A percentile compares a stretch with the other conserved stretches of the same genome.
Conservation (phyloP, 495 filamentous ascomycete species). For the Xylaria castorea region DNA sequence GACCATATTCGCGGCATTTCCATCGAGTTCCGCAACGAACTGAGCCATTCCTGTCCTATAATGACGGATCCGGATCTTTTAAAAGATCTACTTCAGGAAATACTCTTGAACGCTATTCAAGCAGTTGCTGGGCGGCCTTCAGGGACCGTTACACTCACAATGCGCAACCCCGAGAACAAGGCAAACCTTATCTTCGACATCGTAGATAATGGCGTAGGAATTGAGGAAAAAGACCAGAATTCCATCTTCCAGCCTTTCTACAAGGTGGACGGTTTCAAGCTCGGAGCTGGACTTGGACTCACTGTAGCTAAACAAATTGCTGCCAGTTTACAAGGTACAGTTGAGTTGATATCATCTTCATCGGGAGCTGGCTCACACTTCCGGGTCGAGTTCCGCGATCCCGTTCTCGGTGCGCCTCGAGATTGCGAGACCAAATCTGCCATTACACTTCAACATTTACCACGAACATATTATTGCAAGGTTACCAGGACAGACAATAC, state of each 20-base stretch:
- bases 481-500: neutral
- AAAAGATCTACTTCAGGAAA: slow-evolving; percentile 9
- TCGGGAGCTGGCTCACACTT: slow-evolving; percentile 4
- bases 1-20: slow-evolving; percentile 8
- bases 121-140: slow-evolving; percentile 1
- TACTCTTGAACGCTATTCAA: slow-evolving; percentile 15
- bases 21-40: slow-evolving; percentile 14
- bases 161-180: neutral
- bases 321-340: slow-evolving; percentile 1
- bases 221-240: neutral
- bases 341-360: neutral
- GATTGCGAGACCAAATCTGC: neutral
- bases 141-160: slow-evolving; percentile 7
- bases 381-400: slow-evolving; percentile 1
- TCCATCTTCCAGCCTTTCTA: slow-evolving; percentile 20
- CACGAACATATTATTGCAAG: neutral
- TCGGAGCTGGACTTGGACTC: slow-evolving; percentile 16
- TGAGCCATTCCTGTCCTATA: neutral
- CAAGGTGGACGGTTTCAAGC: slow-evolving; percentile 5
- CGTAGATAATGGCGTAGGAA: slow-evolving; percentile 12
- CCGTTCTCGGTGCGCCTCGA: neutral
- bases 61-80: slow-evolving; percentile 13
- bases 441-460: neutral
- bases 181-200: slow-evolving; percentile 13
- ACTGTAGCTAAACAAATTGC: slow-evolving; percentile 15